Conservation (phyloP, 139 green algal species). For the Tetratostichococcus sp. region DNA sequence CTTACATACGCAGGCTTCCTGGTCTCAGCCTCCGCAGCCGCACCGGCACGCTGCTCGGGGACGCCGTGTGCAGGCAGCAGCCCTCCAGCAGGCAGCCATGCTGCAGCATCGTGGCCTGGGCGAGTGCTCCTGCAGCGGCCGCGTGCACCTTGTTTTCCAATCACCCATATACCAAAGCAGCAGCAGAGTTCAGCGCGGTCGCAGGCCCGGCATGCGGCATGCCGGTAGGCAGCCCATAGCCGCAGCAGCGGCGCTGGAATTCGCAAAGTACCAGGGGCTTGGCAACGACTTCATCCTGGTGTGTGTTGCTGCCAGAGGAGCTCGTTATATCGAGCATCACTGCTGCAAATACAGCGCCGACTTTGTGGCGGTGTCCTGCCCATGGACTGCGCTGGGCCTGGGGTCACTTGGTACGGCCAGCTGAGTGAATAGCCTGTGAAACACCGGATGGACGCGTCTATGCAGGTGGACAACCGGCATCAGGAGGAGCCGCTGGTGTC, state of each 20-base stretch:
- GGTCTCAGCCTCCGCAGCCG: too few relatives aligned
- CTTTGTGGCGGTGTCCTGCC: too few relatives aligned
- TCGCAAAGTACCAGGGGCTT: conserved; percentile 96
- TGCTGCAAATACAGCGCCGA: too few relatives aligned
- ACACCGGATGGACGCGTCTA: too few relatives aligned
- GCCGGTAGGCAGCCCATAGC: background rate
- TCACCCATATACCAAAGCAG: background rate
- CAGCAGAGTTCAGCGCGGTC: background rate
- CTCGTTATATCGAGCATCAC: too few relatives aligned
- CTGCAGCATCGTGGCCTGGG: background rate
- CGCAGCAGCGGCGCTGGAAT: conserved; percentile 36
- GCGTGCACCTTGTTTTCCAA: too few relatives aligned
- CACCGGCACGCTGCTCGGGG: too few relatives aligned
- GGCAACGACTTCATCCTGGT: conserved; percentile 99
- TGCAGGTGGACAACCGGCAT: conserved; percentile 90
- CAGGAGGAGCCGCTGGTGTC: conserved; percentile 63
- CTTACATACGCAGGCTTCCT: too few relatives aligned
- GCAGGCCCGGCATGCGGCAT: background rate
- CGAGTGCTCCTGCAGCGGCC: background rate
- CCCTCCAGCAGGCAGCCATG: background rate
- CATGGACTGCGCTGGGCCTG: too few relatives aligned
- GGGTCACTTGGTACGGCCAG: too few relatives aligned
- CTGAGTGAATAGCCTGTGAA: too few relatives aligned
- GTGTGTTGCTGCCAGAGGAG: conserved; percentile 8
- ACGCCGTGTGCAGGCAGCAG: too few relatives aligned